A percentile compares a stretch with the other conserved stretches of the same genome.
phyloP scores from a whole-genome alignment of 2,329 filamentous ascomycete genomes.

The Pseudogymnoascus sp. region DNA sequence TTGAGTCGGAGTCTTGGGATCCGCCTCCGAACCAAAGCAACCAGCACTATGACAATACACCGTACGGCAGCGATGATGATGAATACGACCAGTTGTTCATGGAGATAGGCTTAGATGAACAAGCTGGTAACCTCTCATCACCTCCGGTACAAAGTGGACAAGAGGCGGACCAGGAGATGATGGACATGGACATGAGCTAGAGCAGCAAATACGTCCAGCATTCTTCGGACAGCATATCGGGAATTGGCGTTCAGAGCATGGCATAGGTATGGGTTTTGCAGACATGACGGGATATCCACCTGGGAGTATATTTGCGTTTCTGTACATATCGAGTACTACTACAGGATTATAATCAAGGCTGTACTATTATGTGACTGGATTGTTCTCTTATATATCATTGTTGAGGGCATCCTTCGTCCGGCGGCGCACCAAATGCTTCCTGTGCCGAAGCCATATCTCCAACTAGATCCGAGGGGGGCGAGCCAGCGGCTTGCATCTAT shows the following conservation, averaged over 20 bases:
- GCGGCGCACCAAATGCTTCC: slow-evolving; percentile 53
- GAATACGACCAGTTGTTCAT: slow-evolving; percentile 59
- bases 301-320: slow-evolving; percentile 12
- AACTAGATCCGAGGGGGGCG: slow-evolving; percentile 82
- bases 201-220: slow-evolving; percentile 10
- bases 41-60: slow-evolving; percentile 11
- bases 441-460: slow-evolving; percentile 82
- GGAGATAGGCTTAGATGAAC: slow-evolving; percentile 48
- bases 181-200: slow-evolving; percentile 26
- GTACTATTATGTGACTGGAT: background rate
- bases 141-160: slow-evolving; percentile 18
- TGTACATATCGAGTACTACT: slow-evolving; percentile 3
- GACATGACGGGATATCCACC: slow-evolving; percentile 9
- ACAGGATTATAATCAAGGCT: slow-evolving; percentile 6
- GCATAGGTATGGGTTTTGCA: slow-evolving; percentile 12
- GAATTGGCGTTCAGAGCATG: slow-evolving; percentile 20
- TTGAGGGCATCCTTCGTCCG: slow-evolving; percentile 54
- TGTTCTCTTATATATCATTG: slow-evolving; percentile 38
- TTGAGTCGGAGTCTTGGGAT: slow-evolving; percentile 24
- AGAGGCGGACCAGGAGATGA: slow-evolving; percentile 24
- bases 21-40: background rate
- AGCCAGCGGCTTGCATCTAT: slow-evolving; percentile 94
- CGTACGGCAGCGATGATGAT: slow-evolving; percentile 41
- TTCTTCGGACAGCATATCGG: slow-evolving; percentile 13
- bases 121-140: slow-evolving; percentile 17